Evolutionary conservation across 345 rosid genomes (phyloP), one percentile per base, ranked within the genome.

Genomic region (Eutrema japonicum): DNA sequence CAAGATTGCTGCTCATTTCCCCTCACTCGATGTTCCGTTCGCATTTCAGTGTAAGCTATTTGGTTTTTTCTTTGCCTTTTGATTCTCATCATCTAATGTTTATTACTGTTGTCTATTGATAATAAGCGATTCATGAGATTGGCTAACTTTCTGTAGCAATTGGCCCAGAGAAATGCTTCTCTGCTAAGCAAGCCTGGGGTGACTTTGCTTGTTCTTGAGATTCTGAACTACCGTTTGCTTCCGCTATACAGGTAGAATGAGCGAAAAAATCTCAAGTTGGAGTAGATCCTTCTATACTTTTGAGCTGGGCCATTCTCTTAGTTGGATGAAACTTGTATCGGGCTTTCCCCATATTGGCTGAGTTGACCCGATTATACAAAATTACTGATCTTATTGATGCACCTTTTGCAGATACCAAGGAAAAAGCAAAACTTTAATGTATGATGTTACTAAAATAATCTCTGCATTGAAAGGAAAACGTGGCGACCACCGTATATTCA

Each of bases 11-110:
- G 73, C 93, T 95, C 54, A 68, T 86, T 78, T 86, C 94, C 68
- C 98, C 99, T 72, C 96, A 92, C 79, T 85, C 99, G 36, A 75
- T 86, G 85, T 92, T 92, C 73, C 96, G 96, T 64, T 84, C 94
- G 1, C 98, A 84, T 79, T 88, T 92, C 85, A 92, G 82, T 79
- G 99, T 95, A 86, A 83, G 79, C 81, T 74, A 29, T 59, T 74
- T 76, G 51, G 70, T 68, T 72, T 57, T 58, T 51, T 57, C 58
- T 43, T 35, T 47, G 35, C 59, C 64, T 32, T 72, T 9, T 49
- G 41, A 35, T 58, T 64, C 16, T 33, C 67, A n/a, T 14, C 27
- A 77, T 26, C n/a, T 6, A 56, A 9, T 47, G 30, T 33, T 55
- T 10, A 64, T 48, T 42, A 29, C 47, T 59, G 22, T 60, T 42